Evolutionary conservation across 2,329 filamentous ascomycete species (phyloP).

Genomic region (Chalaropsis thielavioides): DNA sequence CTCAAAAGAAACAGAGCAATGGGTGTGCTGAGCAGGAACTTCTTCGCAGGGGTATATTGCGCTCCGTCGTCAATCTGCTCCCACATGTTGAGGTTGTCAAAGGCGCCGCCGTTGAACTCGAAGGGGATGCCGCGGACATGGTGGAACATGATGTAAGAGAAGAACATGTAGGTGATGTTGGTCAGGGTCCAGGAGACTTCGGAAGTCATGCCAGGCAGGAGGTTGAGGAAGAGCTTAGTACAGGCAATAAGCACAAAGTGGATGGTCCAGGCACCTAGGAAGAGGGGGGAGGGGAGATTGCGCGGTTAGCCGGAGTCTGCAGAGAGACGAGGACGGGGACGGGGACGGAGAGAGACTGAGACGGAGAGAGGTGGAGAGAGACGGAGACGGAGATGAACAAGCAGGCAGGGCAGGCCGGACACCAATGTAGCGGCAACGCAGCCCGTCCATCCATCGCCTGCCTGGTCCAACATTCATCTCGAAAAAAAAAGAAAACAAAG

Average conservation of each 20-base stretch:
- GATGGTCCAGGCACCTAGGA: constrained; percentile 86
- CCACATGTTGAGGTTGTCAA: constrained; percentile 99
- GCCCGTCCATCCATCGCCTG: not conserved
- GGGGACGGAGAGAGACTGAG: not conserved
- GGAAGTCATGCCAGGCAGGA: constrained; percentile 89
- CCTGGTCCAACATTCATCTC: no score
- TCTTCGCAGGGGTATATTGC: constrained; percentile 97
- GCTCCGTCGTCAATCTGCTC: constrained; percentile 99
- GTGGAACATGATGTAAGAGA: constrained; percentile 99
- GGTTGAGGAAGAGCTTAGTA: constrained; percentile 94
- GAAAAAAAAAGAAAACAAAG: constrained; percentile 5
- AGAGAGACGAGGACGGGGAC: not conserved
- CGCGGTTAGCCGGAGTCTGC: constrained; percentile 3
- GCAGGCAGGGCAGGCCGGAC: no score
- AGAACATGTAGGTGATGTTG: constrained; percentile 98
- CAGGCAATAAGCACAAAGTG: constrained; percentile 83
- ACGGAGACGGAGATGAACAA: not conserved
- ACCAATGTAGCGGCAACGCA: not conserved
- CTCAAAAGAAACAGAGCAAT: constrained; percentile 90
- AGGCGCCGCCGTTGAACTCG: constrained; percentile 95
- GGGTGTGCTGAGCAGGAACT: constrained; percentile 88
- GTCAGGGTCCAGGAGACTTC: constrained; percentile 98
- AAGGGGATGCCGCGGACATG: constrained; percentile 96
- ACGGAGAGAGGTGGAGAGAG: not conserved
- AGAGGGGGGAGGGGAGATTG: no score